Evolutionary conservation across 2,329 filamentous ascomycete genomes (phyloP).

Genomic region (Sporothrix brasiliensis): DNA sequence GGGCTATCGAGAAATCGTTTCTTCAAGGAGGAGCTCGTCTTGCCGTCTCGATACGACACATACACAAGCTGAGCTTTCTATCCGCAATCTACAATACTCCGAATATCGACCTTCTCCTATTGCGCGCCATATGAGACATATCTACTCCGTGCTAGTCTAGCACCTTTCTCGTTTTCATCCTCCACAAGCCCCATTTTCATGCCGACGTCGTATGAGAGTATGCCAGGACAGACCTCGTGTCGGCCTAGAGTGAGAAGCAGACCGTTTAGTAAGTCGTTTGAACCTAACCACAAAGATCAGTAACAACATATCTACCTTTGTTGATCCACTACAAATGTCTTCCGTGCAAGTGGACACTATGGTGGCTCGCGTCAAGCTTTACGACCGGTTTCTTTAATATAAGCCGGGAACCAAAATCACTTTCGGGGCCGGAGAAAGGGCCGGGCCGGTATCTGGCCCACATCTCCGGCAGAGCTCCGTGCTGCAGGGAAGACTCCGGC

Average conservation of each 20-base stretch:
- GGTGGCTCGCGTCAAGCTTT: neutral
- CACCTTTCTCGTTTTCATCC: neutral
- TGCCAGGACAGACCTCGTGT: conserved; percentile 30
- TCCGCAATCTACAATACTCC: neutral
- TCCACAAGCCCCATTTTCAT: neutral
- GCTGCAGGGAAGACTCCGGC: neutral
- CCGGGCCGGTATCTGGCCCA: neutral
- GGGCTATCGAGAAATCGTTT: neutral
- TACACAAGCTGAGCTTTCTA: neutral
- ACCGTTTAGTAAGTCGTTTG: neutral
- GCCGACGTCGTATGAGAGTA: conserved; percentile 12
- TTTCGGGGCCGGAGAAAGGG: neutral
- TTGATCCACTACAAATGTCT: no score
- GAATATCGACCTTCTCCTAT: neutral
- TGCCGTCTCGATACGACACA: conserved; percentile 2
- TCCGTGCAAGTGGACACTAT: no score
- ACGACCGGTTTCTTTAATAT: neutral
- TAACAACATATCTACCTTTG: neutral
- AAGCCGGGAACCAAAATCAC: neutral
- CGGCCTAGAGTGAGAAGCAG: neutral
- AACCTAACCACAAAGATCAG: neutral
- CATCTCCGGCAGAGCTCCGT: neutral
- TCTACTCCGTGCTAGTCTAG: no score
- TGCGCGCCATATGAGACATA: neutral
- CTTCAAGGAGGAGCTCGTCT: neutral